A percentile compares a stretch with the other conserved stretches of the same genome.
These are phyloP conservation scores for Quillaja saponaria DNA, from an alignment of 306 rosid genomes.

Conservation along the genomic window DNA sequence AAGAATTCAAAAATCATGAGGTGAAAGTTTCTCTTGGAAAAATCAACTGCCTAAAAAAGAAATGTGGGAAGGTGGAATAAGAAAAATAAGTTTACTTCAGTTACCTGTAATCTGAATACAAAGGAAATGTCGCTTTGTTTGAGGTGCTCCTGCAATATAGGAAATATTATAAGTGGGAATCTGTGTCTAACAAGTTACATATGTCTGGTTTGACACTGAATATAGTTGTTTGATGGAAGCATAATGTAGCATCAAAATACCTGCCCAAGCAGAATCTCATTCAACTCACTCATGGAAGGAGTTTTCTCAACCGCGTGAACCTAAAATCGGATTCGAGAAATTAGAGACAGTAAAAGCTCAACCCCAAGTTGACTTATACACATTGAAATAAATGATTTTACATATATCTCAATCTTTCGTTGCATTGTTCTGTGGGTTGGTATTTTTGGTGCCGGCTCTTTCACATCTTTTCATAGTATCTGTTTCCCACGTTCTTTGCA, in stretches of 20 bases:
- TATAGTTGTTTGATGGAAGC: constrained; percentile 18
- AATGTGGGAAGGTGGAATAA: constrained; percentile 19
- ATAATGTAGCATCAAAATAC: constrained; percentile 42
- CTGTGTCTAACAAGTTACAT: constrained; percentile 23
- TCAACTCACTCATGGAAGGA: constrained; percentile 98
- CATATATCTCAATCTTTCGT: too few relatives aligned
- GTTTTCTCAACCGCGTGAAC: constrained; percentile 94
- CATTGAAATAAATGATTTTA: constrained; percentile 27
- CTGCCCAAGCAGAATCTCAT: constrained; percentile 95
- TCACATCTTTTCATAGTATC: too few relatives aligned
- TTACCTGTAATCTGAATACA: constrained; percentile 97
- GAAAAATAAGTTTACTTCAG: constrained; percentile 17
- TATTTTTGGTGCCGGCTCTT: too few relatives aligned
- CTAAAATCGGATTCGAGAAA: constrained; percentile 53
- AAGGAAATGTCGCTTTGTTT: constrained; percentile 90
- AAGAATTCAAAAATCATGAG: too few relatives aligned
- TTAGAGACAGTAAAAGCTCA: constrained; percentile 11
- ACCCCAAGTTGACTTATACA: constrained; percentile 22
- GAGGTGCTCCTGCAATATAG: constrained; percentile 71
- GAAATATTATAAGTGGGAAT: constrained; percentile 27
- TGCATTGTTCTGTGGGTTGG: too few relatives aligned
- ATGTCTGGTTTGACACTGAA: constrained; percentile 15
- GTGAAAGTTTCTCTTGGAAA: background rate
- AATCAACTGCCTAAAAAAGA: background rate
- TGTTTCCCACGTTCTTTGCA: too few relatives aligned